Percentiles rank a stretch among this genome's conserved stretches.
These are phyloP conservation scores for Cyclanthera cordifolia DNA, from an alignment of 306 rosid genomes.

Conservation along the genomic window DNA sequence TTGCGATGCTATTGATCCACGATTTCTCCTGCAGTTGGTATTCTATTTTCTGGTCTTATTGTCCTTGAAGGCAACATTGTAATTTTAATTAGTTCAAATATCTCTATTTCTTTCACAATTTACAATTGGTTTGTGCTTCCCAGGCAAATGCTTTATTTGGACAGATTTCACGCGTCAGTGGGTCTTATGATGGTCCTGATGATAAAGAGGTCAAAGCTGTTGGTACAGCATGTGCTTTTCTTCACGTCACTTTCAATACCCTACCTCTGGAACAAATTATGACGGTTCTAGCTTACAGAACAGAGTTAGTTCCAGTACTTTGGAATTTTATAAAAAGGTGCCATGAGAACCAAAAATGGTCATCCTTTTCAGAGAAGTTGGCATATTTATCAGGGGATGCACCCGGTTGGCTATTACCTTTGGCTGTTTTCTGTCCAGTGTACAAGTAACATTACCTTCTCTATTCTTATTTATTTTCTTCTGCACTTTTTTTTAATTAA, in stretches of 20 bases:
- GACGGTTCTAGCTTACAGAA: constrained; percentile 90
- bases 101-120: constrained; percentile 7
- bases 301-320: constrained; percentile 84
- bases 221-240: constrained; percentile 83
- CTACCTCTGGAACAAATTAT: constrained; percentile 77
- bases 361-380: constrained; percentile 55
- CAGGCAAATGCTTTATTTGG: constrained; percentile 77
- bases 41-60: constrained; percentile 17
- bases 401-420: constrained; percentile 92
- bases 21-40: constrained; percentile 87
- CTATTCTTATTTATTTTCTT: neutral
- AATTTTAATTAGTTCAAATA: constrained; percentile 11
- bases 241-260: constrained; percentile 66
- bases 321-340: constrained; percentile 91
- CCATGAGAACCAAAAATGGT: constrained; percentile 78
- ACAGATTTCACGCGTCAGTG: constrained; percentile 43
- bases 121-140: constrained; percentile 14
- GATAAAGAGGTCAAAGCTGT: constrained; percentile 76
- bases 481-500: constrained; percentile 2
- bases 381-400: constrained; percentile 74
- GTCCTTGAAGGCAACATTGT: neutral
- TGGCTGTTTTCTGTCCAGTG: constrained; percentile 93
- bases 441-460: constrained; percentile 58
- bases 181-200: constrained; percentile 38
- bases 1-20: constrained; percentile 57